Percentiles rank a stretch among this genome's conserved stretches.
Conservation (phyloP, 805 yeast species). For the Vanderwaltozyma verrucispora region DNA sequence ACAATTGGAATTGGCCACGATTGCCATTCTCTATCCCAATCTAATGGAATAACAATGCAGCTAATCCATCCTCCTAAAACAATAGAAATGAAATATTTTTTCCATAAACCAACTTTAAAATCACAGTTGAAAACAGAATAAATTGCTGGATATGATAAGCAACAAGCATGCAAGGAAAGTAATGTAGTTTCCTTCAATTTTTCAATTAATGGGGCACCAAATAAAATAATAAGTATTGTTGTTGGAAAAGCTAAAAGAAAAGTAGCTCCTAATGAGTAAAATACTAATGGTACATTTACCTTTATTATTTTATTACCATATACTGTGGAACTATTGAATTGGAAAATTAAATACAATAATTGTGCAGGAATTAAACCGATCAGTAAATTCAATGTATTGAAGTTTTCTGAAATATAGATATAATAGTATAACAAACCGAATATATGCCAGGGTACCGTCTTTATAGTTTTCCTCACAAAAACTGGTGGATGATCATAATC, state of each 20-base stretch:
- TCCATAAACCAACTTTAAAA: constrained; percentile 36
- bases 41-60: constrained; percentile 86
- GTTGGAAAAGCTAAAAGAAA: constrained; percentile 19
- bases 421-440: constrained; percentile 27
- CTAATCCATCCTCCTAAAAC: constrained; percentile 82
- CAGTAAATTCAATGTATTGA: constrained; percentile 20
- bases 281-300: constrained; percentile 16
- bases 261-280: constrained; percentile 18
- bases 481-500: constrained; percentile 27
- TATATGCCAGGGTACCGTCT: constrained; percentile 26
- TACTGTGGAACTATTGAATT: constrained; percentile 26
- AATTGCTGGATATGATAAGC: constrained; percentile 55
- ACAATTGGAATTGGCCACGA: constrained; percentile 86
- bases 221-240: constrained; percentile 37
- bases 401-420: constrained; percentile 20
- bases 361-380: constrained; percentile 27
- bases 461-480: constrained; percentile 21
- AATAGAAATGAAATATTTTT: constrained; percentile 26
- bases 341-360: constrained; percentile 26
- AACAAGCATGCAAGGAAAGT: constrained; percentile 50
- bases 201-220: constrained; percentile 72
- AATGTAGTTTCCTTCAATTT: constrained; percentile 45
- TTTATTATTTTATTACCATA: constrained; percentile 28
- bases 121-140: constrained; percentile 46
- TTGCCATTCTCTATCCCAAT: constrained; percentile 98